Conservation (phyloP, 768 basidiomycete species). For the Lactifluus rugatus region DNA sequence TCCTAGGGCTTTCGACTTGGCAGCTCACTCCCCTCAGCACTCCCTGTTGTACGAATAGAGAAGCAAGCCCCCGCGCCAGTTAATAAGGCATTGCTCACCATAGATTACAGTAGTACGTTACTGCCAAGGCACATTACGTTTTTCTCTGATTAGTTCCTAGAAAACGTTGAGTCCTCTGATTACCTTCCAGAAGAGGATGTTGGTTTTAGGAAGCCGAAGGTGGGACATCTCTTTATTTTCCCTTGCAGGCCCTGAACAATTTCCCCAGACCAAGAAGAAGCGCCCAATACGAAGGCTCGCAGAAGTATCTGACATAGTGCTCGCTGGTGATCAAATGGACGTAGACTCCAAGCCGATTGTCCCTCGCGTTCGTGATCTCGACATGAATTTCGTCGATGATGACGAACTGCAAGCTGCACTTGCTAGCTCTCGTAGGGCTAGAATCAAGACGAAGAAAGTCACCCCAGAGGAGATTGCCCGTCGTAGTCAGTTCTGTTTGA, state of each 20-base stretch:
- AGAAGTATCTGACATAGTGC: conserved; percentile 40
- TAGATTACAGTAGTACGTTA: conserved; percentile 82
- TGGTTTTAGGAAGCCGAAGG: conserved; percentile 94
- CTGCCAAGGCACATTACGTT: not conserved
- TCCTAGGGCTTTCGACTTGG: conserved; percentile 82
- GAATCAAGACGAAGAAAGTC: conserved; percentile 65
- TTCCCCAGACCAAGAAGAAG: conserved; percentile 82
- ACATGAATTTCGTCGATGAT: conserved; percentile 92
- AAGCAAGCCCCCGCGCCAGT: conserved; percentile 49
- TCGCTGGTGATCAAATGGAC: conserved; percentile 56
- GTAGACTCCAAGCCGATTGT: conserved; percentile 67
- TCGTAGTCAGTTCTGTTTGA: conserved; percentile 43
- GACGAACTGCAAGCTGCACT: conserved; percentile 94
- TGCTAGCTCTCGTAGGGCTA: conserved; percentile 75
- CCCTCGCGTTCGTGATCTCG: conserved; percentile 60
- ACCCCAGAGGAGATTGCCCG: conserved; percentile 76
- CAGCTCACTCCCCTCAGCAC: conserved; percentile 35
- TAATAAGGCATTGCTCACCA: conserved; percentile 71
- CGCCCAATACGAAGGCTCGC: conserved; percentile 58
- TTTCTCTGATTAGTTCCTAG: conserved; percentile 32
- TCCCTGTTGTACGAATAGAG: conserved; percentile 33
- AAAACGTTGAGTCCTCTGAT: conserved; percentile 80
- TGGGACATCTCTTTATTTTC: conserved; percentile 23
- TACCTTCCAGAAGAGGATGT: conserved; percentile 86
- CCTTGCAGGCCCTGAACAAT: not conserved